Base-by-base conservation (phyloP, 2,329 filamentous ascomycete species). In the Calonectria multiphialidica region DNA sequence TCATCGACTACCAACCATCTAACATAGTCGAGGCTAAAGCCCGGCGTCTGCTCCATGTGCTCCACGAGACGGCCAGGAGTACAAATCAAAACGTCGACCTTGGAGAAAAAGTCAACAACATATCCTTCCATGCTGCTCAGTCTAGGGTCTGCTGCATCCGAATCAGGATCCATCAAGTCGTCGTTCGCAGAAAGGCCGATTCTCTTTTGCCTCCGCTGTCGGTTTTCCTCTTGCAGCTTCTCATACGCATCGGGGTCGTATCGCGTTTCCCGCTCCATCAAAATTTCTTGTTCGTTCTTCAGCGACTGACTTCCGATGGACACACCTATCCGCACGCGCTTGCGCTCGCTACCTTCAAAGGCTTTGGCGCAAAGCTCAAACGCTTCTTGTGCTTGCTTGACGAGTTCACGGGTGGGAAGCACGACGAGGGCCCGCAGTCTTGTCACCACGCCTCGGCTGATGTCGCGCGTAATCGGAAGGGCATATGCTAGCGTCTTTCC, bases 401-500 rank as follows among this genome's bases (percentile, higher is more conserved):
- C 96, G 30, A 98, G 88, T 80, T 98, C 96, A 82, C 96, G 89
- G 0, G 96, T 99, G 0, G 97, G 97, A 13, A 99, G 92, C 1
- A 99, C 93, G 57, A 99, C 91, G 1, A 99, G 83, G 0, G 93
- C 96, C 45, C 94, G 90, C 10, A 99, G 85, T 68, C 90, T 90
- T 0, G 93, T 94, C 13, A 91, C 88, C 25, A 86, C 85, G 16
- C 89, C 89, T 37, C 90, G 87, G 75, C 93, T 92, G 61, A 99
- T 86, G 63, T 93, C 92, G 55, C 95, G 91, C 5, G 98, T 89
- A 71, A 99, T 91, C 0, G 97, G 97, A 3, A 99, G 86, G 0
- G 96, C 91, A 80, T 99, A 99, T 0, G 96, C 94, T 18, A 99
- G 84, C 0, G 97, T 99, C 82, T 99, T 99, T 69, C 97, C 97